Evolutionary conservation across 371 early-diverging fungal genomes (phyloP), one percentile per base, ranked within the genome.

Genomic region (Enterospora canceri): DNA sequence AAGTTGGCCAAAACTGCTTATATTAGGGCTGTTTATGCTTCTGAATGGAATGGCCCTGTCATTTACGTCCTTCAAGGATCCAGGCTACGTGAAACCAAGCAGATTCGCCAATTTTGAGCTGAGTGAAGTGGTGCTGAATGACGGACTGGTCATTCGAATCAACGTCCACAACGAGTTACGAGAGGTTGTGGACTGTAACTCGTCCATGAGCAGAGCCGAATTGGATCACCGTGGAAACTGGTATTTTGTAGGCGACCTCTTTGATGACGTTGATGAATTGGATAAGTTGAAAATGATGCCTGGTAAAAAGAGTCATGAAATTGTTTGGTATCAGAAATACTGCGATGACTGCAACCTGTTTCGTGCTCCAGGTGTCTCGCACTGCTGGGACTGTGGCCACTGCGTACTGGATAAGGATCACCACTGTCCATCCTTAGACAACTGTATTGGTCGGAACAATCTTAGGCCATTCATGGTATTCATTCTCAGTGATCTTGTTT

Each of bases 381-480:
- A 79, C 60, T 79, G 80, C 61, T 47, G 63, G 34, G 69, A 69
- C 26, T 79, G 80, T 51, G 58, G 70, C 28, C 33, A 34, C 21
- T 79, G 80, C 58, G 57, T 79, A 23, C n/a, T 69, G 0, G 71
- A 74, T 28, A 79, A 72, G 75, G 80, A 79, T 51, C 80, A 79
- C 49, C 80, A 79, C 67, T 79, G 80, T 53, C 21, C 59, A n/a
- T 72, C 72, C 74, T 68, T 79, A 47, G 58, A 58, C 35, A 77
- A 56, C 28, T 79, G 80, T 65, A 74, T 79, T 21, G 80, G 76
- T 1, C 67, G 73, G 49, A 73, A 71, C 21, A 79, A 77, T 61
- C 57, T 62, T 28, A 70, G 35, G 21, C 31, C 56, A 15, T 69
- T 56, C 33, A 57, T 60, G 32, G 19, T 49, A 26, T 69, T 62